Conservation (phyloP, 129 eudicot species). For the Helichrysum umbraculigerum region DNA sequence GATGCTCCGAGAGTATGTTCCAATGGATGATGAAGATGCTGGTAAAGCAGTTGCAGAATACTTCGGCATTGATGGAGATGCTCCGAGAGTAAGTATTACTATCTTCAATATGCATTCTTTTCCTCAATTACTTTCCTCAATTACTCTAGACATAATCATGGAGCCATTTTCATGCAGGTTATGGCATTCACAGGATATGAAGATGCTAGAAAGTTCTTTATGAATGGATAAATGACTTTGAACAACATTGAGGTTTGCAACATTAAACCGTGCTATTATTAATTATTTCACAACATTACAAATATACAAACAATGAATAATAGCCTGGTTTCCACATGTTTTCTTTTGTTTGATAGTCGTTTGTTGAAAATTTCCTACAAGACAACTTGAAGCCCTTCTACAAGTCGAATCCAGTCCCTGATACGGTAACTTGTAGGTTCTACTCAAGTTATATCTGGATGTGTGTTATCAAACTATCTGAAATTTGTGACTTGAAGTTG, state of each 20-base stretch:
- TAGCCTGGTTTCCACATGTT: neutral
- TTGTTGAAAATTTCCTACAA: slow-evolving; percentile 62
- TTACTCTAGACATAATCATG: slow-evolving; percentile 7
- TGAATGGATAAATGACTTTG: slow-evolving; percentile 66
- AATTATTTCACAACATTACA: neutral
- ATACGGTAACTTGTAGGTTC: slow-evolving; percentile 51
- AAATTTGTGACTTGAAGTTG: neutral
- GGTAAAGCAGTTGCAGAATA: slow-evolving; percentile 70
- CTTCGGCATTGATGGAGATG: slow-evolving; percentile 63
- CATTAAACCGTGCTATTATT: neutral
- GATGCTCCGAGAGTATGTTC: slow-evolving; percentile 64
- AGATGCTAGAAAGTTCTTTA: slow-evolving; percentile 56
- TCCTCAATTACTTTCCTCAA: neutral
- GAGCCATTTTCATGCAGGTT: slow-evolving; percentile 46
- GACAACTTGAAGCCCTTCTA: slow-evolving; percentile 89
- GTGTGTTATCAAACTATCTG: neutral
- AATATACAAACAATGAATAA: neutral
- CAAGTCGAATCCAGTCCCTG: slow-evolving; percentile 87
- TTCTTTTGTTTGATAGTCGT: slow-evolving; percentile 33
- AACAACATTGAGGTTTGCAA: slow-evolving; percentile 62
- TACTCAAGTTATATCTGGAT: neutral
- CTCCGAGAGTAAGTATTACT: slow-evolving; percentile 54
- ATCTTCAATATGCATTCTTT: slow-evolving; percentile 12
- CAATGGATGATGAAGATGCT: slow-evolving; percentile 67
- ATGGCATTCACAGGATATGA: slow-evolving; percentile 71